Percentiles rank a stretch among this genome's conserved stretches.
Evolutionary conservation across 2,329 filamentous ascomycete species (phyloP).

Genomic region (Daldinia eschscholtzii): DNA sequence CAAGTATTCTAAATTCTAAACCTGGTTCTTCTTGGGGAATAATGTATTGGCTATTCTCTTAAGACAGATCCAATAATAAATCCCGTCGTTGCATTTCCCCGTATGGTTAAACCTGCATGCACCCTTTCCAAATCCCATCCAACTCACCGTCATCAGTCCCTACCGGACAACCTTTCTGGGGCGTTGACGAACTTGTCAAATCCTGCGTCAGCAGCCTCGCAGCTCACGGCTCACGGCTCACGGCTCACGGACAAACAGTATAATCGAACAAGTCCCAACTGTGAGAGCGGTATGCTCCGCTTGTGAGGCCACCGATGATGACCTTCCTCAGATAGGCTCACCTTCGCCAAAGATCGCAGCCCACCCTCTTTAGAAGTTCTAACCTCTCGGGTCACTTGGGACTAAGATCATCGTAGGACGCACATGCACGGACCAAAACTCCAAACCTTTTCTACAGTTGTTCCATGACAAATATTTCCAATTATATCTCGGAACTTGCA

Average conservation of each 20-base stretch:
- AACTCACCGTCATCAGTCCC: conserved; percentile 13
- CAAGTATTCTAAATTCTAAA: conserved; percentile 14
- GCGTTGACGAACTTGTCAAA: conserved; percentile 17
- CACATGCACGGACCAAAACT: conserved; percentile 19
- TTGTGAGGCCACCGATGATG: conserved; percentile 29
- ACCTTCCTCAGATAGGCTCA: conserved; percentile 17
- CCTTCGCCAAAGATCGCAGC: conserved; percentile 17
- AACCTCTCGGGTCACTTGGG: neutral
- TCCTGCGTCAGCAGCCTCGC: conserved; percentile 37
- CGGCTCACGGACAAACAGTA: neutral
- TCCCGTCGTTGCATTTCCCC: conserved; percentile 1
- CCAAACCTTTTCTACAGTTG: conserved; percentile 18
- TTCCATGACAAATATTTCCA: conserved; percentile 41
- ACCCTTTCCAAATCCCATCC: conserved; percentile 12
- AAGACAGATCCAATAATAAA: conserved; percentile 10
- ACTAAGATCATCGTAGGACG: conserved; percentile 19
- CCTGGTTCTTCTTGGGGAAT: neutral
- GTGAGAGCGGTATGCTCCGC: conserved; percentile 3
- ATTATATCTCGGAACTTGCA: conserved; percentile 31
- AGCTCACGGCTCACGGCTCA: neutral
- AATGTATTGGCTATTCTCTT: conserved; percentile 10
- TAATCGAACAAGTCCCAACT: conserved; percentile 4
- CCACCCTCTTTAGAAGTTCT: conserved; percentile 7
- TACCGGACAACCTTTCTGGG: neutral
- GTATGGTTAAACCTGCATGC: conserved; percentile 5